These are phyloP conservation scores for Heritiera fomes DNA, from an alignment of 345 rosid species.

Conservation along the genomic window DNA sequence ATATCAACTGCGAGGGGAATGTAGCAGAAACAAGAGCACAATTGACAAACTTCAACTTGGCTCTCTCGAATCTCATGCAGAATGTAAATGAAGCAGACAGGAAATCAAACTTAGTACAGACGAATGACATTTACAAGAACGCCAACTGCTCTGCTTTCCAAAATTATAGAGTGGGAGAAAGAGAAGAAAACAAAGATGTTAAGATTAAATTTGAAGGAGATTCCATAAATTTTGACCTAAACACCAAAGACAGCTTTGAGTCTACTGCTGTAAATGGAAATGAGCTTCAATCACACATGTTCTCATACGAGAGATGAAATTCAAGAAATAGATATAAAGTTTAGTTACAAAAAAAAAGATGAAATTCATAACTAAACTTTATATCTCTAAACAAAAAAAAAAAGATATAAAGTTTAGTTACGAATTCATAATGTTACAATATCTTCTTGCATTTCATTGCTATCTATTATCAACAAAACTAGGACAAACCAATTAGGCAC, in stretches of 20 bases:
- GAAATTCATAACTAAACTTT: too few relatives aligned
- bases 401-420: background rate
- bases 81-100: slow-evolving; percentile 29
- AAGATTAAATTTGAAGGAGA: slow-evolving; percentile 39
- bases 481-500: too few relatives aligned
- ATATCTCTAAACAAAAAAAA: too few relatives aligned
- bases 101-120: slow-evolving; percentile 24
- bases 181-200: slow-evolving; percentile 25
- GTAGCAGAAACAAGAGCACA: slow-evolving; percentile 33
- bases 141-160: slow-evolving; percentile 26
- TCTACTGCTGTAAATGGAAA: slow-evolving; percentile 45
- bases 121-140: slow-evolving; percentile 15
- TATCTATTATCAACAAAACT: too few relatives aligned
- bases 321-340: background rate
- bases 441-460: slow-evolving; percentile 19
- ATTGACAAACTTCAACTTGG: slow-evolving; percentile 47
- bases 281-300: slow-evolving; percentile 41
- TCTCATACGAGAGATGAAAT: slow-evolving; percentile 32
- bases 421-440: background rate
- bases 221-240: slow-evolving; percentile 52
- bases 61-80: slow-evolving; percentile 41
- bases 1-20: slow-evolving; percentile 29
- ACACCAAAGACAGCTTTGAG: slow-evolving; percentile 40
- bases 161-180: slow-evolving; percentile 26
- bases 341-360: too few relatives aligned